Percentiles rank a stretch among this genome's conserved stretches.
These are phyloP conservation scores for Suillus subluteus DNA, from an alignment of 768 basidiomycete genomes.

Conservation along the genomic window DNA sequence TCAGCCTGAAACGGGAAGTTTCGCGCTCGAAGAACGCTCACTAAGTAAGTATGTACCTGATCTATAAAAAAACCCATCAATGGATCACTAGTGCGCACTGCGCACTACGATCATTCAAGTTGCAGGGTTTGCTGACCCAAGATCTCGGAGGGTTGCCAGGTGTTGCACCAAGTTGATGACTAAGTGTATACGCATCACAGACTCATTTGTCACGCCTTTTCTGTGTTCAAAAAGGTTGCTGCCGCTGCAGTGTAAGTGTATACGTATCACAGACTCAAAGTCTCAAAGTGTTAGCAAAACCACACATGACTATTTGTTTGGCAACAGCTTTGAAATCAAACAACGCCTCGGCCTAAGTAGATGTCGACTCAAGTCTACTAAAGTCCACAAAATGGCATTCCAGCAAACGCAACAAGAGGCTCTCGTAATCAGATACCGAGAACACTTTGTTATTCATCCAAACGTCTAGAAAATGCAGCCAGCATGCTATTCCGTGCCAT, in stretches of 20 bases:
- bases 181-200: too few species aligned
- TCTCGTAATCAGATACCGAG: slow-evolving; percentile 72
- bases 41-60: not conserved
- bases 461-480: slow-evolving; percentile 62
- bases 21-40: not conserved
- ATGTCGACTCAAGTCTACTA: too few species aligned
- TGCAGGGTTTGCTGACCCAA: not conserved
- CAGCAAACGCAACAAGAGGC: slow-evolving; percentile 60
- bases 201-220: too few species aligned
- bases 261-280: too few species aligned
- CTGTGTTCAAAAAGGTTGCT: too few species aligned
- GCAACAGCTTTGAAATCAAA: slow-evolving; percentile 33
- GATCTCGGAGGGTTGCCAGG: too few species aligned
- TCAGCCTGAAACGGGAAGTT: too few species aligned
- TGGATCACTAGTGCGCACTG: too few species aligned
- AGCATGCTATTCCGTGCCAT: slow-evolving; percentile 61
- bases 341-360: too few species aligned
- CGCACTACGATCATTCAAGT: not conserved
- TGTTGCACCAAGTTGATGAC: too few species aligned
- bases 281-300: too few species aligned
- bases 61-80: not conserved
- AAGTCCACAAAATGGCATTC: slow-evolving; percentile 27
- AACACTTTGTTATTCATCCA: slow-evolving; percentile 51
- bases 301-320: slow-evolving; percentile 1
- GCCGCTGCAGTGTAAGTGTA: too few species aligned